Conservation (phyloP, 2,329 filamentous ascomycete genomes). For the Xylaria sp. region DNA sequence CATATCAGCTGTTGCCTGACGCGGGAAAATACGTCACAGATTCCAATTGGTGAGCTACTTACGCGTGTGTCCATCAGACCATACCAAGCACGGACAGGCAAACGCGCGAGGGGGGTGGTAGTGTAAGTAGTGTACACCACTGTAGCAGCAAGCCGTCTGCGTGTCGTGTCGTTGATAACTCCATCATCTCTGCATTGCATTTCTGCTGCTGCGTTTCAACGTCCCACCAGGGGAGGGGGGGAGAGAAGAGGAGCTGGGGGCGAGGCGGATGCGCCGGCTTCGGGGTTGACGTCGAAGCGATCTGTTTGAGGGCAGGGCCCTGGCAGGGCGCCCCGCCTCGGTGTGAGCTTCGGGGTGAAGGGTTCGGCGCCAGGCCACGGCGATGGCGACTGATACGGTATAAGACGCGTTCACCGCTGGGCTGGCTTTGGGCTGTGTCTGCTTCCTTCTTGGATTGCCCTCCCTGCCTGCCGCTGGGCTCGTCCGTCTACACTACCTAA, state of each 20-base stretch:
- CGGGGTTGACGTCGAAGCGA: background rate
- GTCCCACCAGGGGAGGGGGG: too few relatives aligned
- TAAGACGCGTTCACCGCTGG: background rate
- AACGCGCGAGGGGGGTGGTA: too few relatives aligned
- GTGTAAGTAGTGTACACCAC: too few relatives aligned
- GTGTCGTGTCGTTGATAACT: background rate
- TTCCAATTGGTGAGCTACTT: slow-evolving; percentile 2
- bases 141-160: too few relatives aligned
- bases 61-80: background rate
- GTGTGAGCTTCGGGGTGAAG: background rate
- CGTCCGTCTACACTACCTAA: too few relatives aligned
- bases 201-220: background rate
- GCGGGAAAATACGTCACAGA: slow-evolving; percentile 5
- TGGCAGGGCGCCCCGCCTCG: background rate
- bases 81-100: background rate
- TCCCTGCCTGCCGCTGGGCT: background rate
- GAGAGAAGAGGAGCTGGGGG: background rate
- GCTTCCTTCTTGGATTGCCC: background rate
- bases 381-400: background rate
- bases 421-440: too few relatives aligned
- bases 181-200: background rate
- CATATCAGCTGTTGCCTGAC: slow-evolving; percentile 4
- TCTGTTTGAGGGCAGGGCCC: background rate
- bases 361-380: background rate
- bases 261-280: background rate